Conservation (phyloP, 83 land plant species). For the Picea engelmannii region DNA sequence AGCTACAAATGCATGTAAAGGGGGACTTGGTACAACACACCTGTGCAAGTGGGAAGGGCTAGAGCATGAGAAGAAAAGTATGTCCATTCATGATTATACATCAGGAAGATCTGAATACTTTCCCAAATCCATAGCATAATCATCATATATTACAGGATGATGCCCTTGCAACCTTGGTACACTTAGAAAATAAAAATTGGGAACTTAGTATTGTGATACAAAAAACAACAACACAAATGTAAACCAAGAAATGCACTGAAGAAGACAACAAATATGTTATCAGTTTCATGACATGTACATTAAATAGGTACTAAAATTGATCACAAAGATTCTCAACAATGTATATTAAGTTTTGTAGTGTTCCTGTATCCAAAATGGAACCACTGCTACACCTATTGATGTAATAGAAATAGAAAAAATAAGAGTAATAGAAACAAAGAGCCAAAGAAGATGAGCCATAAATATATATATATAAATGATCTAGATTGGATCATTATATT, state of each 20-base stretch:
- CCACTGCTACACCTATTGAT: too few species aligned
- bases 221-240: constrained; percentile 6
- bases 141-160: constrained; percentile 3
- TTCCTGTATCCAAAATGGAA: too few species aligned
- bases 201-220: constrained; percentile 5
- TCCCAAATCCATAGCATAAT: constrained; percentile 11
- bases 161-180: constrained; percentile 4
- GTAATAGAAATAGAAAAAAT: too few species aligned
- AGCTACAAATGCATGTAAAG: constrained; percentile 24
- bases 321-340: too few species aligned
- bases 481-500: too few species aligned
- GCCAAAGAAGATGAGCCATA: too few species aligned
- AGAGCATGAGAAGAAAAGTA: constrained; percentile 4
- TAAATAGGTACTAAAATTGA: too few species aligned
- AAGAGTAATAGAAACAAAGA: too few species aligned
- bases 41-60: constrained; percentile 17
- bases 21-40: constrained; percentile 24
- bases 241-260: background rate
- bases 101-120: constrained; percentile 8
- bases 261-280: background rate
- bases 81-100: constrained; percentile 7
- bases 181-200: background rate
- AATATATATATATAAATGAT: too few species aligned
- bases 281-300: background rate
- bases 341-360: too few species aligned